Conservation (phyloP, 768 basidiomycete species). For the Tricholoma sp. region DNA sequence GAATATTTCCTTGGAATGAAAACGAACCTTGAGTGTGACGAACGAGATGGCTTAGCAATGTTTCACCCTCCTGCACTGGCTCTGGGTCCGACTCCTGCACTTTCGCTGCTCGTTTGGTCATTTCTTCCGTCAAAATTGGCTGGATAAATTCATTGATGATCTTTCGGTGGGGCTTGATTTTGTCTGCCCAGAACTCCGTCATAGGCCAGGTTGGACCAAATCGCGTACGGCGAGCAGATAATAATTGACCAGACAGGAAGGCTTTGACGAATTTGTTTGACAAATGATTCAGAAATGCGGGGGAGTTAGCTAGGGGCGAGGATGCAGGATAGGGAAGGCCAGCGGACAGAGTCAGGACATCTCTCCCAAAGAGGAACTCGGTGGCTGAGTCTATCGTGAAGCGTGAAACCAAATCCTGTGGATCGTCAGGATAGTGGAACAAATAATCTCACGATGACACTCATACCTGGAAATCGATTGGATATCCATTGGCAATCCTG, state of each 20-base stretch:
- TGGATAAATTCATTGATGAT: slow-evolving; percentile 48
- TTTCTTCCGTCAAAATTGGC: slow-evolving; percentile 45
- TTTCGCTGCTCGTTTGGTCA: slow-evolving; percentile 24
- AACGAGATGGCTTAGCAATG: slow-evolving; percentile 47
- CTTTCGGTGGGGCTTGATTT: slow-evolving; percentile 36
- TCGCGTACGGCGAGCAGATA: slow-evolving; percentile 30
- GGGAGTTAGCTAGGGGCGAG: slow-evolving; percentile 23
- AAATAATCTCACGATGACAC: not conserved
- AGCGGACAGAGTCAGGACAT: slow-evolving; percentile 44
- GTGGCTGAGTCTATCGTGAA: slow-evolving; percentile 67
- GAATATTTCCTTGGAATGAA: not conserved
- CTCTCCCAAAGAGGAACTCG: slow-evolving; percentile 53
- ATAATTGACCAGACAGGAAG: slow-evolving; percentile 40
- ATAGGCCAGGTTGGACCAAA: slow-evolving; percentile 43
- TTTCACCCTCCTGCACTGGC: slow-evolving; percentile 26
- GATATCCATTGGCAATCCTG: slow-evolving; percentile 39
- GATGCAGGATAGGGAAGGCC: slow-evolving; percentile 44
- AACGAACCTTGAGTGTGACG: slow-evolving; percentile 45
- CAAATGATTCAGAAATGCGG: slow-evolving; percentile 24
- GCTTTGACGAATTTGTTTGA: slow-evolving; percentile 43
- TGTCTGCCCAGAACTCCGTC: slow-evolving; percentile 48
- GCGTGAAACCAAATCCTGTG: slow-evolving; percentile 36
- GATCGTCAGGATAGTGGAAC: not conserved
- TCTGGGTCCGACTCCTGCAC: slow-evolving; percentile 6
- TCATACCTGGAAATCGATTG: slow-evolving; percentile 57